Conservation (phyloP, 2,329 filamentous ascomycete genomes). For the Moelleriella libera region DNA sequence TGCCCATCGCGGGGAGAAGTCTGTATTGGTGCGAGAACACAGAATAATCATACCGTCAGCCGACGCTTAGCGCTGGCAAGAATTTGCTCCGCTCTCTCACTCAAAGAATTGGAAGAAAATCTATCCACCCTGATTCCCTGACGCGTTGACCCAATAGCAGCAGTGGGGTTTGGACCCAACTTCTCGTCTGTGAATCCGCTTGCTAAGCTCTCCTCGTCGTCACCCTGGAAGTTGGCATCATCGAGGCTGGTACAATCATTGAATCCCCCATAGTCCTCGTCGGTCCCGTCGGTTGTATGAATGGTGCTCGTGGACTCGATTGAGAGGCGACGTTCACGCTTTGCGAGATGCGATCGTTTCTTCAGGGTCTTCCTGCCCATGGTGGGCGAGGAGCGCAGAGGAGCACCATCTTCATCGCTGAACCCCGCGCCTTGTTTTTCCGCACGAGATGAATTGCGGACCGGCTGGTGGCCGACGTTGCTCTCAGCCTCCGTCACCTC, state of each 20-base stretch:
- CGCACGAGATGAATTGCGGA: conserved; percentile 19
- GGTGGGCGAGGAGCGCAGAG: conserved; percentile 29
- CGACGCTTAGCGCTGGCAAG: conserved; percentile 84
- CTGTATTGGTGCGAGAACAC: no score
- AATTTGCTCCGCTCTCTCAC: conserved; percentile 76
- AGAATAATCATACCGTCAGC: conserved; percentile 52
- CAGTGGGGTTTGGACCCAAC: conserved; percentile 11
- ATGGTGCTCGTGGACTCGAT: conserved; percentile 49
- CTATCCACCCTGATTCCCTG: conserved; percentile 31
- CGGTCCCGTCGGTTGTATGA: conserved; percentile 32
- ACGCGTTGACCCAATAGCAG: conserved; percentile 5
- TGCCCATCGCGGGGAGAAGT: no score
- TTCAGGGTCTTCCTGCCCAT: conserved; percentile 27
- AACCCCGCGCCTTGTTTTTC: conserved; percentile 10
- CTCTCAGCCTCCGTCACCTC: conserved; percentile 41
- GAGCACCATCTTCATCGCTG: conserved; percentile 12
- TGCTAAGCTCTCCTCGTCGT: conserved; percentile 53
- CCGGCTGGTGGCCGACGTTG: conserved; percentile 26
- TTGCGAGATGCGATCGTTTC: conserved; percentile 26
- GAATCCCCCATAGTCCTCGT: conserved; percentile 42
- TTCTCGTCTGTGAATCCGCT: conserved; percentile 38
- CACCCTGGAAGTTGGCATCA: conserved; percentile 52
- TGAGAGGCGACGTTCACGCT: conserved; percentile 37
- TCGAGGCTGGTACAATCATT: conserved; percentile 48
- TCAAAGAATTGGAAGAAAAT: conserved; percentile 61